Evolutionary conservation across 2,329 filamentous ascomycete species (phyloP), one percentile per base, ranked within the genome.

Genomic region (Xylaria polymorpha): DNA sequence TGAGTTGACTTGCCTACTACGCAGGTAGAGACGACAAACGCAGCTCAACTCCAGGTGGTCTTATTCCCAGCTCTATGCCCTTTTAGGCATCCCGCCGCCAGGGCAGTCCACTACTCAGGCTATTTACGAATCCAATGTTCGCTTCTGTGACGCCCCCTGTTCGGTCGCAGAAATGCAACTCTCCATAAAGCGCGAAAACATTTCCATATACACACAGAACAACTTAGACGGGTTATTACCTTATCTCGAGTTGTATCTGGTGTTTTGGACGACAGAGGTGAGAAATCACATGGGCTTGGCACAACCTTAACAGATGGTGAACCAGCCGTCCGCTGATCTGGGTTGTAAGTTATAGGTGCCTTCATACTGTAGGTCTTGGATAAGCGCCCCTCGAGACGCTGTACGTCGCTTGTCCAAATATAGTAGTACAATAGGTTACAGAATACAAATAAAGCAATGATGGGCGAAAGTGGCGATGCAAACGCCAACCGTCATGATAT

Each of bases 251-350:
- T 55, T 46, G n/a, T 55, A 48, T 55, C 46, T 20, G 20, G 12
- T 53, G 48, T 41, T 55, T 50, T 53, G 22, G 32, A 64, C 55
- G 32, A 56, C 41, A 22, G 22, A 15, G 12, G 43, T 39, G 56
- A 56, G 46, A 55, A 55, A 29, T 61, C 55, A 29, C 29, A 35
- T 20, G 32, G 44, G 15, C 60, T 64, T 67, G 65, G 55, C 65
- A 39, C 37, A 29, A n/a, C 57, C 20, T 51, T 55, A 46, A 29
- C 22, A 25, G 56, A 35, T 48, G 20, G 56, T 41, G 39, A 39
- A 51, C 41, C 37, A 66, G 59, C 59, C 44, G 29, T n/a, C 15
- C 18, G 51, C 50, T 25, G 32, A 53, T 56, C 22, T 41, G 35
- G 50, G 57, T 29, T 55, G 15, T 59, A 22, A 37, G 55, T 41